Evolutionary conservation across 805 yeast species (phyloP), one percentile per base, ranked within the genome.

Genomic region (Grigorovia jiainica): DNA sequence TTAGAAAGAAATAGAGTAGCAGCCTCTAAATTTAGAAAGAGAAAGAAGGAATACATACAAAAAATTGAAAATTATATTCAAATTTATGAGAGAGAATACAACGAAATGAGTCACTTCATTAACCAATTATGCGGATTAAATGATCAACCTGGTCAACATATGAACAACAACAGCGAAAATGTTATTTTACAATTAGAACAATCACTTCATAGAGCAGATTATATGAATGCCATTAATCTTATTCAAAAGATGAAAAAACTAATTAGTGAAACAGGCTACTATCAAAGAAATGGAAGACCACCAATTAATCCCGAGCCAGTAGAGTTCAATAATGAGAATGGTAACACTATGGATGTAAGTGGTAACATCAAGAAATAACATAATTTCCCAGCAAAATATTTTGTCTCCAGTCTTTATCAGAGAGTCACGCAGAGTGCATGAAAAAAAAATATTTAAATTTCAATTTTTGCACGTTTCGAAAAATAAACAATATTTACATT

Each of bases 1-100:
- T 63, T 92, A 49, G 98, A 92, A 58, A 72, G 97, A 48, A 92
- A 92, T 61, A 72, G 98, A 44, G 77, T 92, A 8, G 98, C 98
- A 0, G 98, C 98, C 0, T 78, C 92, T 19, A 89, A 87, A 58
- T 92, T 97, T 68, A 76, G 98, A 45, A 95, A 85, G 63, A 75
- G 97, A 43, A 92, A 92, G 70, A 92, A 92, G 67, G 87, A 85
- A 58, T 81, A 82, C 70, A 75, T 87, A 27, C 79, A 76, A 44
- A 82, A 81, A 51, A 81, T 92, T 76, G 94, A 87, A 58, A 76
- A 72, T 37, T 94, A 87, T 57, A 70, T 87, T 41, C 72, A 77
- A 35, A 79, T 75, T 52, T 86, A 79, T 57, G 71, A 83, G 15
- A 61, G 70, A 9, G 89, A 87, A 47, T 87, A 84, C 61, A 75